Percentiles rank a stretch among this genome's conserved stretches.
Conservation (phyloP, 2,329 filamentous ascomycete species). For the Sphaerostilbella broomeana region DNA sequence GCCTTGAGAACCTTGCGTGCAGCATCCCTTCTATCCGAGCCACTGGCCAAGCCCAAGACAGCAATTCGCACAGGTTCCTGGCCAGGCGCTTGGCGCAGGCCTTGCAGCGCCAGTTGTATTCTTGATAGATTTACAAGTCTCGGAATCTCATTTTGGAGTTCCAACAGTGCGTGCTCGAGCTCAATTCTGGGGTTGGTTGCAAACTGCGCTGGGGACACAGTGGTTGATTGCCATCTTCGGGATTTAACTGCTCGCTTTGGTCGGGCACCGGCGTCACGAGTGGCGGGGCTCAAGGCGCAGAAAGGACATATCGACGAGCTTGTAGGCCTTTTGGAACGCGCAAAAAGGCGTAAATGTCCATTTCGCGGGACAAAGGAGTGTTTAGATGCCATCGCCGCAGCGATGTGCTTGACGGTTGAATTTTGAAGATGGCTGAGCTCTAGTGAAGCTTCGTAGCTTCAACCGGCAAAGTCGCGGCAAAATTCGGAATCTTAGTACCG, state of each 20-base stretch:
- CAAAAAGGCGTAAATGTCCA: slow-evolving; percentile 23
- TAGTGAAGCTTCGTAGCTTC: slow-evolving; percentile 8
- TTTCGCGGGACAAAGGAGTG: slow-evolving; percentile 23
- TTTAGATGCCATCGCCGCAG: slow-evolving; percentile 25
- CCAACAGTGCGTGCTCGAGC: slow-evolving; percentile 52
- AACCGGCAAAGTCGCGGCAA: slow-evolving; percentile 15
- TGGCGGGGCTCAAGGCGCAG: slow-evolving; percentile 23
- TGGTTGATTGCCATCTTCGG: slow-evolving; percentile 26
- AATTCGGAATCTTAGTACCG: slow-evolving; percentile 13
- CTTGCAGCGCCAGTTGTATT: slow-evolving; percentile 63
- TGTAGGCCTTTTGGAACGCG: slow-evolving; percentile 14
- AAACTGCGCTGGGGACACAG: slow-evolving; percentile 18
- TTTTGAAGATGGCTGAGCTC: slow-evolving; percentile 4
- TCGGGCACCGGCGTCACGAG: slow-evolving; percentile 16
- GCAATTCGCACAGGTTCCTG: slow-evolving; percentile 54
- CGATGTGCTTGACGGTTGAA: slow-evolving; percentile 4
- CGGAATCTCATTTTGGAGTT: slow-evolving; percentile 55
- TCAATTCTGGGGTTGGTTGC: slow-evolving; percentile 39
- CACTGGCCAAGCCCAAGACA: slow-evolving; percentile 43
- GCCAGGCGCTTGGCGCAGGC: slow-evolving; percentile 51
- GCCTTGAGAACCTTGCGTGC: slow-evolving; percentile 62
- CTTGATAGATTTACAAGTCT: slow-evolving; percentile 61
- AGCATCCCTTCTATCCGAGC: slow-evolving; percentile 34
- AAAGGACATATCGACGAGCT: slow-evolving; percentile 25
- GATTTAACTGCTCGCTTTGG: slow-evolving; percentile 18